Base-by-base conservation (phyloP, 2,329 filamentous ascomycete species). In the Claviceps arundinis region DNA sequence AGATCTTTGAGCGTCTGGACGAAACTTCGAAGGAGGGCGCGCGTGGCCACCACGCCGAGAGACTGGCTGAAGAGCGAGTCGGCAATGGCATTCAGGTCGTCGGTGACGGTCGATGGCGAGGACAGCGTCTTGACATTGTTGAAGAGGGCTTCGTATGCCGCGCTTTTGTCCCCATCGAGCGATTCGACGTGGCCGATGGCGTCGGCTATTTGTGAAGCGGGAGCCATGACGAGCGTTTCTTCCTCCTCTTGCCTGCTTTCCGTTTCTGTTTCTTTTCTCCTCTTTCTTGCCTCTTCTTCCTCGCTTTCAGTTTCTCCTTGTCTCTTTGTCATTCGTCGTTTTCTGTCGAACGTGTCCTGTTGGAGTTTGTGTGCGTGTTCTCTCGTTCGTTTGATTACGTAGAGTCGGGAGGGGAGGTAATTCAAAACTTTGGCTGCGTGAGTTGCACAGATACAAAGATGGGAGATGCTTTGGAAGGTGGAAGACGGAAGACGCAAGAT, bases 11-110 rank as follows among this genome's bases (percentile, higher is more conserved):
- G 84, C 16, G 77, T 72, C 43, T 71, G 62, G 57, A 86, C 75
- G 63, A 94, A 87, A 52, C 73, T 70, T 52, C 77, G 74, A 55
- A 94, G 80, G 13, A 93, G 75, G 16, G 81, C 76, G 5, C 87
- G 81, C 5, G 85, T 82, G 34, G 82, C 76, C n/a, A 93, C 85
- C 59, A 91, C 82, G 60, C 86, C 85, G 51, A 90, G 76, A 22
- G 76, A 75, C 60, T 87, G 82, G 57, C 73, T 75, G 57, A 90
- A 79, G 50, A 90, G 75, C 48, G 76, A 79, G 60, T 83, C 76
- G 51, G 83, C 73, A 58, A 87, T 83, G 60, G 80, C 79, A 55
- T 80, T 81, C 54, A 90, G 74, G 65, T 90, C 82, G 55, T 76
- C 61, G 44, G 61, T 57, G 42, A 68, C 62, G 30, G 66, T 70